Conservation (phyloP, 2,329 filamentous ascomycete species). For the Ascochyta koolunga region DNA sequence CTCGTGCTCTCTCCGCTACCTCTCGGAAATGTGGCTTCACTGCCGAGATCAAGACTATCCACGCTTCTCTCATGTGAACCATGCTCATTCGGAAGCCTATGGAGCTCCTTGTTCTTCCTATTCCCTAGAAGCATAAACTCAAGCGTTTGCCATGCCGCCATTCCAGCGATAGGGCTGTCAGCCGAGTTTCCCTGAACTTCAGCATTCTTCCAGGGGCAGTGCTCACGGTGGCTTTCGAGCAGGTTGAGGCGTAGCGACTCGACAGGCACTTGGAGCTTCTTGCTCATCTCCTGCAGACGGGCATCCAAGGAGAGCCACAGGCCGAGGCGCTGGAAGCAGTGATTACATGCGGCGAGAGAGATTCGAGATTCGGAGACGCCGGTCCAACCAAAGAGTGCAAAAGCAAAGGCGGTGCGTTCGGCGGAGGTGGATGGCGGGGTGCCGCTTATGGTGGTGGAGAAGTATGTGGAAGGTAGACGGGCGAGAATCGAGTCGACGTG, state of each 20-base stretch:
- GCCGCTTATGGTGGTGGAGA: constrained; percentile 16
- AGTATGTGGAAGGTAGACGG: constrained; percentile 32
- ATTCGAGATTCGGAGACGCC: constrained; percentile 65
- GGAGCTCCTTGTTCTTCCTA: constrained; percentile 5
- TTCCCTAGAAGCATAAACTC: constrained; percentile 38
- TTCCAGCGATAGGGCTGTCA: constrained; percentile 39
- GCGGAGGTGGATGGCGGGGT: constrained; percentile 25
- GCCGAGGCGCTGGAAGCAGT: constrained; percentile 86
- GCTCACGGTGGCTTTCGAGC: constrained; percentile 47
- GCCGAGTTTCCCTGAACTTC: constrained; percentile 39
- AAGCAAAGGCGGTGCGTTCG: constrained; percentile 37
- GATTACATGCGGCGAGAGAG: constrained; percentile 78
- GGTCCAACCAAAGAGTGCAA: constrained; percentile 56
- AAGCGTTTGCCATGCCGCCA: constrained; percentile 46
- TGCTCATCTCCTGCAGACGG: constrained; percentile 42
- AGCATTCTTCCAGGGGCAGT: constrained; percentile 51
- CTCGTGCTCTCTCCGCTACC: constrained; percentile 9
- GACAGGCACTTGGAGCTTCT: constrained; percentile 39
- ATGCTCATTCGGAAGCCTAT: neutral
- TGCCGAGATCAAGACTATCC: constrained; percentile 36
- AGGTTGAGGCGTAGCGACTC: constrained; percentile 44
- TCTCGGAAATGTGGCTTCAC: constrained; percentile 22
- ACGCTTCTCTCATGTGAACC: constrained; percentile 17
- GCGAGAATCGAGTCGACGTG: constrained; percentile 32
- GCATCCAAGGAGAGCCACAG: constrained; percentile 79